Base-by-base conservation (phyloP, 257 asterid species). In the Rhazya stricta region DNA sequence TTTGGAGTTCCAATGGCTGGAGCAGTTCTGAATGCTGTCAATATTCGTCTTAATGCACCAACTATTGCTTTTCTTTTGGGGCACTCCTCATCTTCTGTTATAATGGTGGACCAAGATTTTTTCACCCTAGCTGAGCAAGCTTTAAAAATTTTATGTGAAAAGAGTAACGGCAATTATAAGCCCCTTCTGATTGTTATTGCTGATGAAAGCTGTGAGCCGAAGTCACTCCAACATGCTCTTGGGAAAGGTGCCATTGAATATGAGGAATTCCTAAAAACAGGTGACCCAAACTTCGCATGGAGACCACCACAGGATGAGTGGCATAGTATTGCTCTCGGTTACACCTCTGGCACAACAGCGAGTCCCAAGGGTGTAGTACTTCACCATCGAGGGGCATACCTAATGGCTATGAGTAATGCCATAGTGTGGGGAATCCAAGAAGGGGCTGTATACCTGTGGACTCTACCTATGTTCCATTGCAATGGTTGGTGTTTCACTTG, bases 401-500 rank as follows among this genome's bases (percentile, higher is more conserved):
- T 94, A 67, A 91, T 91, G 98, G 91, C 97, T 69, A 45, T 91
- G 62, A 90, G 93, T 80, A 94, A 91, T 68, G 79, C 84, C 10
- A 45, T 90, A 36, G 80, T 91, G 1, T 91, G 98, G 98, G 87
- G 86, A 25, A 94, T 94, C 82, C 77, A 71, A 21, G 98, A 91
- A 86, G 96, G 96, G 30, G 89, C 91, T 32, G 88, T 91, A 74
- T 94, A 91, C 79, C 82, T 94, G 37, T 94, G 98, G 98, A 94
- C 97, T 27, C 76, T 94, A 66, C 98, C 98, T 3, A 90, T 94
- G 98, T 94, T 94, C 80, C 98, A 94, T 67, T 94, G 98, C 51
- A 94, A 94, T 36, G 98, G 98, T 56, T 94, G 98, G 98, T 91
- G 98, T 75, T 94, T 94, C 85, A 45, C 97, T 65, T 94, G 98